Conservation (phyloP, 2,329 filamentous ascomycete genomes). For the Xylariaceae sp. region DNA sequence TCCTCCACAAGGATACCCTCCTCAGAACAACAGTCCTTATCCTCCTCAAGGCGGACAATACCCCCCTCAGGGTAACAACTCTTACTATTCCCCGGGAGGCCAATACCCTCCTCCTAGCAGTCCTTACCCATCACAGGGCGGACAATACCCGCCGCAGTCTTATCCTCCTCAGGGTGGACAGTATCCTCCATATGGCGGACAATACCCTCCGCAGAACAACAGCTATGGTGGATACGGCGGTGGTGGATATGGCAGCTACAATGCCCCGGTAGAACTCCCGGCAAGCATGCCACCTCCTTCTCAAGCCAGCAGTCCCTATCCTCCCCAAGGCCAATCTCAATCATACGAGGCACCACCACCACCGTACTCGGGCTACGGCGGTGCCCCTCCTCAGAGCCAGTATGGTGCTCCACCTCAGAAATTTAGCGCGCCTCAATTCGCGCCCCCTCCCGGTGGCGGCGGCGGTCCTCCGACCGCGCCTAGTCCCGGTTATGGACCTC, state of each 20-base stretch:
- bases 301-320: constrained; percentile 27
- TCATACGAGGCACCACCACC: constrained; percentile 32
- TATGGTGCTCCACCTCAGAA: constrained; percentile 35
- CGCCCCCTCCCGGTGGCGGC: constrained; percentile 22
- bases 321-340: constrained; percentile 18
- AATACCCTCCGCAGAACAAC: neutral
- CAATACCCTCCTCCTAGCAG: constrained; percentile 25
- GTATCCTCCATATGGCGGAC: constrained; percentile 32
- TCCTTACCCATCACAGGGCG: constrained; percentile 11
- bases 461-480: constrained; percentile 54
- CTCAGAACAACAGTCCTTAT: constrained; percentile 32
- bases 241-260: neutral
- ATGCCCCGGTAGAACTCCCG: constrained; percentile 19
- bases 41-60: constrained; percentile 28
- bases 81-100: constrained; percentile 24
- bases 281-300: constrained; percentile 18
- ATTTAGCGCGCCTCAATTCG: constrained; percentile 29
- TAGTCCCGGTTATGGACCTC: constrained; percentile 68
- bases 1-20: constrained; percentile 24
- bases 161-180: constrained; percentile 25
- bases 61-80: constrained; percentile 26
- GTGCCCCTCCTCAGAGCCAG: constrained; percentile 31
- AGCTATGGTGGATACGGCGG: neutral
- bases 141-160: constrained; percentile 11
- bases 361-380: constrained; percentile 33